Percentiles rank a stretch among this genome's conserved stretches.
phyloP scores from a whole-genome alignment of 2,329 filamentous ascomycete genomes.

The Ilyonectria destructans region DNA sequence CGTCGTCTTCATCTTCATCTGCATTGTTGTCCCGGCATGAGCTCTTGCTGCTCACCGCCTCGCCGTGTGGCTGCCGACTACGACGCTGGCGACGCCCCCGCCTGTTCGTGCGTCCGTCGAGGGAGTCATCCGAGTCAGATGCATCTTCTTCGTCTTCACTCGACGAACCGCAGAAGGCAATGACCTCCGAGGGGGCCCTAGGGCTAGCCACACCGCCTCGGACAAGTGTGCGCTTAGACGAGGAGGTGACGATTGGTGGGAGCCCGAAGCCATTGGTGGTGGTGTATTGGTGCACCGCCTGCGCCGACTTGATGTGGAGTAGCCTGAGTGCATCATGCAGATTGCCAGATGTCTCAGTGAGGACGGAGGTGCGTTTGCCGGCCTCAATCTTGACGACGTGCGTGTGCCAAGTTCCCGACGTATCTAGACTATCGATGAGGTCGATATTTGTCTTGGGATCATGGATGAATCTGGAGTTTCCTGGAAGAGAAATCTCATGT shows the following conservation, averaged over 20 bases:
- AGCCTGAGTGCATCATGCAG: constrained; percentile 54
- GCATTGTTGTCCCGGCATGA: constrained; percentile 32
- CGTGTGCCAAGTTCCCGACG: constrained; percentile 45
- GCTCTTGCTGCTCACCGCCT: constrained; percentile 32
- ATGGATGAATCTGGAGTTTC: constrained; percentile 49
- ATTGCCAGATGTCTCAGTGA: constrained; percentile 53
- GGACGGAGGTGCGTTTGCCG: constrained; percentile 48
- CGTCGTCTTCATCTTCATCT: constrained; percentile 28
- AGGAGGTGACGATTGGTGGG: constrained; percentile 31
- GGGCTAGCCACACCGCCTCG: constrained; percentile 30
- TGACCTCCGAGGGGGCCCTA: constrained; percentile 37
- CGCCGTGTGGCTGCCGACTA: constrained; percentile 29
- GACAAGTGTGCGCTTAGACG: constrained; percentile 12
- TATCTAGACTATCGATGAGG: constrained; percentile 45
- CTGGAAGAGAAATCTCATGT: constrained; percentile 33
- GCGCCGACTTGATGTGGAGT: constrained; percentile 59
- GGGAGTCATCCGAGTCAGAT: constrained; percentile 46
- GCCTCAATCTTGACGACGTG: constrained; percentile 47
- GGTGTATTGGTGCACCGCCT: constrained; percentile 53
- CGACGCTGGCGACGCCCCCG: constrained; percentile 35
- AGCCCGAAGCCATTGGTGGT: constrained; percentile 54
- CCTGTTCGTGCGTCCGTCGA: constrained; percentile 25
- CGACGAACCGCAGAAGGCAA: constrained; percentile 42
- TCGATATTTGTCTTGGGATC: constrained; percentile 44
- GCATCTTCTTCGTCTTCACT: constrained; percentile 32